phyloP scores from a whole-genome alignment of 352 stramenopile genomes.

The Poterioochromonas sp. region DNA sequence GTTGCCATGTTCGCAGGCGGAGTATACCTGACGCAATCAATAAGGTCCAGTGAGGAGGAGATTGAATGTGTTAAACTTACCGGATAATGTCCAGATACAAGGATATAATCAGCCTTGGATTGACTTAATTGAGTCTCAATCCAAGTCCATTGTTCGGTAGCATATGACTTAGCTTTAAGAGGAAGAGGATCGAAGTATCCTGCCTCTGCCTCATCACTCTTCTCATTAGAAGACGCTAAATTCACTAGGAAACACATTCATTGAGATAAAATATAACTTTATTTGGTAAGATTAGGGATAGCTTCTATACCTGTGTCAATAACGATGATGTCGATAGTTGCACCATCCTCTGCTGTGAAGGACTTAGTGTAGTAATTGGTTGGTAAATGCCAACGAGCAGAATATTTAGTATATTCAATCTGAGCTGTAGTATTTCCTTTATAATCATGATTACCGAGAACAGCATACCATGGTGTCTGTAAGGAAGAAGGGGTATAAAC shows the following conservation, averaged over 20 bases:
- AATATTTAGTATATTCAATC: constrained; percentile 17
- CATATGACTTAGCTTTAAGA: background rate
- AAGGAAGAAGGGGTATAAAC: constrained; percentile 18
- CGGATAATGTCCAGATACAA: constrained; percentile 34
- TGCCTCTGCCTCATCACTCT: background rate
- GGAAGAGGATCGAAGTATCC: background rate
- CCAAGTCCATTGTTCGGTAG: constrained; percentile 24
- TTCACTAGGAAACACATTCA: too few species aligned
- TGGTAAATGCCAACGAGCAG: constrained; percentile 30
- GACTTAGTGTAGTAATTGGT: constrained; percentile 18
- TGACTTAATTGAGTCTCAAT: background rate
- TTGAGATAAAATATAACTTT: too few species aligned
- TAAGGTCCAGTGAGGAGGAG: too few species aligned
- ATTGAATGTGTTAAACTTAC: too few species aligned
- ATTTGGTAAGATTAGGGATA: background rate
- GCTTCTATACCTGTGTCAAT: constrained; percentile 28
- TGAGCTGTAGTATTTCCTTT: constrained; percentile 36
- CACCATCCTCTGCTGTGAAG: constrained; percentile 14
- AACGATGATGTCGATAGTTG: constrained; percentile 29
- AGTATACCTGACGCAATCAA: too few species aligned
- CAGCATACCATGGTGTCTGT: constrained; percentile 19
- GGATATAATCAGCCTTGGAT: constrained; percentile 35
- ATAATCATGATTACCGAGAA: constrained; percentile 36
- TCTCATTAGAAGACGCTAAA: too few species aligned
- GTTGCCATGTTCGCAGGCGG: constrained; percentile 31